Evolutionary conservation across 805 yeast genomes (phyloP).

Genomic region (Cyberlindnera maclurae): DNA sequence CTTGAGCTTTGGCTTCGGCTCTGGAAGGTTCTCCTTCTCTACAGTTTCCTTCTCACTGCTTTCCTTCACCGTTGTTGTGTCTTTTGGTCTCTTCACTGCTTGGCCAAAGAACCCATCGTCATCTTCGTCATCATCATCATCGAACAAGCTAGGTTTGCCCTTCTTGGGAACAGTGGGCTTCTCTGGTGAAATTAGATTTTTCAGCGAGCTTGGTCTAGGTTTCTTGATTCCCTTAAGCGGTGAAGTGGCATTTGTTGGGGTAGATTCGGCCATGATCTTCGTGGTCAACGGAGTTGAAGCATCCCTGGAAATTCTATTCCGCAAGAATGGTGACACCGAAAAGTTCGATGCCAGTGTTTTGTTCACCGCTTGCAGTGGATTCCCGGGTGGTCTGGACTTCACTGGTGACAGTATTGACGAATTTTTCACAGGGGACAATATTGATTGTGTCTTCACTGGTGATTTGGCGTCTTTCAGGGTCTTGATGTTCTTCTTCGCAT

Average conservation of each 20-base stretch:
- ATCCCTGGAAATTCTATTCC: conserved; percentile 9
- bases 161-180: conserved; percentile 1
- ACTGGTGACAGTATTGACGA: neutral
- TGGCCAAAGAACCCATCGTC: conserved; percentile 20
- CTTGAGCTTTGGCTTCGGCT: conserved; percentile 2
- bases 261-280: conserved; percentile 20
- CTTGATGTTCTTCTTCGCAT: conserved; percentile 26
- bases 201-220: conserved; percentile 18
- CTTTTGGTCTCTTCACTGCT: conserved; percentile 4
- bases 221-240: conserved; percentile 16
- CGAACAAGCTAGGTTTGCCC: conserved; percentile 19
- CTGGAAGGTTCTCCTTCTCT: neutral
- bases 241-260: conserved; percentile 14
- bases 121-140: conserved; percentile 24
- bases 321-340: conserved; percentile 21
- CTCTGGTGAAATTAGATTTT: conserved; percentile 19
- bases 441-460: conserved; percentile 6
- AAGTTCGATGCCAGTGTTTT: conserved; percentile 11
- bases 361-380: conserved; percentile 5
- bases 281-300: conserved; percentile 12
- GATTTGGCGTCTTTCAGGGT: conserved; percentile 16
- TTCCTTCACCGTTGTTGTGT: neutral
- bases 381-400: conserved; percentile 1
- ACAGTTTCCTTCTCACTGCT: neutral
- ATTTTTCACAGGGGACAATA: conserved; percentile 13